These are phyloP conservation scores for Pelargonium myrrhifolium DNA, from an alignment of 441 rosid genomes.

Conservation along the genomic window DNA sequence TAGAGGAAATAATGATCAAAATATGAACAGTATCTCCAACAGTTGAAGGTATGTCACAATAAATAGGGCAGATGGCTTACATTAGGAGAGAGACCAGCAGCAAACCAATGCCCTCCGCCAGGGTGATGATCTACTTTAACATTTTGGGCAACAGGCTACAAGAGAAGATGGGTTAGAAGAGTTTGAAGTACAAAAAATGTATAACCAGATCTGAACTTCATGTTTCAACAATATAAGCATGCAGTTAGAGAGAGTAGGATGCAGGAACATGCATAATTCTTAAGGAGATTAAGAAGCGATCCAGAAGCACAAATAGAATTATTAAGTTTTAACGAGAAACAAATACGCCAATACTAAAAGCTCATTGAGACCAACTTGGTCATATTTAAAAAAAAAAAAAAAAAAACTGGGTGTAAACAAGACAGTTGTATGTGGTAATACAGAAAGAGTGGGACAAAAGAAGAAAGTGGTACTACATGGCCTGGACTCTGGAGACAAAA, in stretches of 20 bases:
- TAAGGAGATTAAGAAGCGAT: background rate
- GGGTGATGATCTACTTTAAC: conserved; percentile 96
- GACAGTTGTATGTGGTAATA: background rate
- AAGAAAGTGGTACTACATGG: background rate
- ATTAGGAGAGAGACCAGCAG: conserved; percentile 99
- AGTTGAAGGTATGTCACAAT: conserved; percentile 11
- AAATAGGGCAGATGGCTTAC: conserved; percentile 42
- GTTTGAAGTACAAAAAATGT: background rate
- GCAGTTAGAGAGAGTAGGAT: background rate
- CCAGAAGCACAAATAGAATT: background rate
- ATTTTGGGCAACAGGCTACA: conserved; percentile 69
- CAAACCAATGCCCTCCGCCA: conserved; percentile 99
- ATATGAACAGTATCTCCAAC: conserved; percentile 14
- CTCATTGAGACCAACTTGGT: background rate
- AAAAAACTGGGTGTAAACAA: background rate
- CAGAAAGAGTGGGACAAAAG: conserved; percentile 6
- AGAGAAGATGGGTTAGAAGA: background rate
- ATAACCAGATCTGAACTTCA: background rate
- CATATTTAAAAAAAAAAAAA: background rate
- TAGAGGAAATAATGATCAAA: conserved; percentile 4
- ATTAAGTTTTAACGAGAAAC: background rate
- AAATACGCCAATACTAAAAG: background rate
- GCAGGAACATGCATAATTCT: background rate
- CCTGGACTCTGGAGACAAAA: background rate
- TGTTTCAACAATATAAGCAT: conserved; percentile 1